Evolutionary conservation across 2,329 filamentous ascomycete genomes (phyloP).

Genomic region (Cordyceps cicadae): DNA sequence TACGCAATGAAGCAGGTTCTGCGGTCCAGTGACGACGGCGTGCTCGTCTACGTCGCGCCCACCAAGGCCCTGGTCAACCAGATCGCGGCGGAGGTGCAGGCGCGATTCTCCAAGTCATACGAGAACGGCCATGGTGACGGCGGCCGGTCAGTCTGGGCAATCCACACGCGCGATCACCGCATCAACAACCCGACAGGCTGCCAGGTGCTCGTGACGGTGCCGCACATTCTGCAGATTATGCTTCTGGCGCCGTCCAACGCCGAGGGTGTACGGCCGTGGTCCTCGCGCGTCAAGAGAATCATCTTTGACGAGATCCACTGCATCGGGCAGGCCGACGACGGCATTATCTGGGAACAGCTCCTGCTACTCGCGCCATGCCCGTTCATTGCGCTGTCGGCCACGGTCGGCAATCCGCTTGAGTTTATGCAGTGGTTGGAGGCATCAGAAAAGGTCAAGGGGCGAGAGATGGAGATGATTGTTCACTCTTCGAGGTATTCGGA

Average conservation of each 20-base stretch:
- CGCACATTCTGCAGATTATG: constrained; percentile 74
- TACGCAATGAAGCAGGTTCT: constrained; percentile 75
- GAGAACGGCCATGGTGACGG: constrained; percentile 29
- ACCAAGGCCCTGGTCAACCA: constrained; percentile 79
- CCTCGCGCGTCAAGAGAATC: constrained; percentile 60
- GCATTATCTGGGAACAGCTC: constrained; percentile 71
- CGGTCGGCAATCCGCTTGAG: constrained; percentile 64
- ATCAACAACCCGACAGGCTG: constrained; percentile 67
- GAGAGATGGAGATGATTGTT: constrained; percentile 58
- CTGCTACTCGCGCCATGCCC: constrained; percentile 66
- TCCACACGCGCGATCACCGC: constrained; percentile 66
- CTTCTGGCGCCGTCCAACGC: constrained; percentile 58
- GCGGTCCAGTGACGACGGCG: constrained; percentile 56
- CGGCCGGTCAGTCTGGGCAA: constrained; percentile 66
- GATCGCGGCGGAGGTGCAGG: constrained; percentile 71
- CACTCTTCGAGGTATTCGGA: constrained; percentile 67
- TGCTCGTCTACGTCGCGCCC: constrained; percentile 71
- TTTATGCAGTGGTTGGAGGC: constrained; percentile 61
- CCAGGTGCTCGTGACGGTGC: constrained; percentile 69
- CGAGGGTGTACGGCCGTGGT: constrained; percentile 47
- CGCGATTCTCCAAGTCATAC: constrained; percentile 61
- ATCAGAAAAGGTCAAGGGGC: constrained; percentile 55
- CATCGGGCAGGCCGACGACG: constrained; percentile 69
- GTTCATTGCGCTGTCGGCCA: constrained; percentile 72
- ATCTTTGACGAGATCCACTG: constrained; percentile 80